phyloP scores from a whole-genome alignment of 73 alveolate genomes.

The Durusdinium trenchii region DNA sequence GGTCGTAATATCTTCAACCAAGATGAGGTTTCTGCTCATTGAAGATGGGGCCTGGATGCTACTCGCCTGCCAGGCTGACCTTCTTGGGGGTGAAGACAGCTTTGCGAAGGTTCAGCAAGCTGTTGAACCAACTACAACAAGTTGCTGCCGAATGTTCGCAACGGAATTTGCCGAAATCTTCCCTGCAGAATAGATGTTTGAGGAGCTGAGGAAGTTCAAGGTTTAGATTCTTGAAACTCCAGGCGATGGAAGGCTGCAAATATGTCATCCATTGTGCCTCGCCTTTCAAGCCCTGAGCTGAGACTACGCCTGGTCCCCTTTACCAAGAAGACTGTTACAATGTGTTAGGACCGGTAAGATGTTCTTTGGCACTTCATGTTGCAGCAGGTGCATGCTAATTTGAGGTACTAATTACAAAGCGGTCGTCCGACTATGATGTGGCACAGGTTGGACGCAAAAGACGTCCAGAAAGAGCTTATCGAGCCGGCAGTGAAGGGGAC shows the following conservation, averaged over 20 bases:
- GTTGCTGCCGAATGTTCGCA: too few species aligned
- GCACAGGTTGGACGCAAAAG: slow-evolving; percentile 81
- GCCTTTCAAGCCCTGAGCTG: slow-evolving; percentile 43
- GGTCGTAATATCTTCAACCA: not conserved
- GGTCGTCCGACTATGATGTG: not conserved
- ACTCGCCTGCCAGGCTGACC: slow-evolving; percentile 57
- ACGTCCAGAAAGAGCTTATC: slow-evolving; percentile 83
- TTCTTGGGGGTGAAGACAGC: slow-evolving; percentile 61
- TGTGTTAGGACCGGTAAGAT: too few species aligned
- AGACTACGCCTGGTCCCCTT: not conserved
- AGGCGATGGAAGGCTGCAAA: slow-evolving; percentile 94
- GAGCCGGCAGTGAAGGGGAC: slow-evolving; percentile 91
- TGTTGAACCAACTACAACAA: too few species aligned
- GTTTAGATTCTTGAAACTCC: not conserved
- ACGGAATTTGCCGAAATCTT: too few species aligned
- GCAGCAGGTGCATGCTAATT: too few species aligned
- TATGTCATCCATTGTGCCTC: slow-evolving; percentile 82
- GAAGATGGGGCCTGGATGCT: not conserved
- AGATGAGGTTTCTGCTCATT: not conserved
- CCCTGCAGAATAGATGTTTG: too few species aligned
- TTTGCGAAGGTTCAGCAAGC: slow-evolving; percentile 24
- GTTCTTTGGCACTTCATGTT: too few species aligned
- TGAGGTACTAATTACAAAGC: too few species aligned
- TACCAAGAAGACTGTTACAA: not conserved
- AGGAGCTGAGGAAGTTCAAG: too few species aligned